A percentile compares a stretch with the other conserved stretches of the same genome.
These are phyloP conservation scores for Aspergillus nomiae DNA, from an alignment of 2,329 filamentous ascomycete genomes.

Conservation along the genomic window DNA sequence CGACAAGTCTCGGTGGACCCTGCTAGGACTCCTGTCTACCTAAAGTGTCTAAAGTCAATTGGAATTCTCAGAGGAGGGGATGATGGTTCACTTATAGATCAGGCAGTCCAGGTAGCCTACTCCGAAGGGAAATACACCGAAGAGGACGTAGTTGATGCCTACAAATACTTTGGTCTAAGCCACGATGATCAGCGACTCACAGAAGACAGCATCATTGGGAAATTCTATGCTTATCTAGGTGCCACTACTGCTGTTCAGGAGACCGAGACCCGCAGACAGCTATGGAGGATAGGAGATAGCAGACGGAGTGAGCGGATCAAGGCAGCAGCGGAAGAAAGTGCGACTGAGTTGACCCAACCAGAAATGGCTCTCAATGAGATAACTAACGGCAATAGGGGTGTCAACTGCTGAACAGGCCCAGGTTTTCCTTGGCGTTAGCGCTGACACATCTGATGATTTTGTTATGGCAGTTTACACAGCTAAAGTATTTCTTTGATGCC, in stretches of 20 bases:
- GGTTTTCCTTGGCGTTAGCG: slow-evolving; percentile 59
- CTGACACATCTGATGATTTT: slow-evolving; percentile 57
- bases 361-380: not conserved
- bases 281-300: slow-evolving; percentile 62
- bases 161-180: slow-evolving; percentile 60
- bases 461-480: slow-evolving; percentile 59
- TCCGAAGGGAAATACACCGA: slow-evolving; percentile 61
- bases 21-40: slow-evolving; percentile 59
- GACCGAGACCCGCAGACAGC: slow-evolving; percentile 56
- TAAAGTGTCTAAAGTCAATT: slow-evolving; percentile 66
- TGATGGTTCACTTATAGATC: slow-evolving; percentile 58
- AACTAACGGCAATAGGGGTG: slow-evolving; percentile 42
- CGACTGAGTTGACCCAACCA: slow-evolving; percentile 13
- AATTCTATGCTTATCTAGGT: slow-evolving; percentile 61
- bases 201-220: slow-evolving; percentile 64
- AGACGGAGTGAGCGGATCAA: slow-evolving; percentile 61
- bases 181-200: slow-evolving; percentile 47
- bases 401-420: slow-evolving; percentile 67
- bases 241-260: slow-evolving; percentile 55
- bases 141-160: slow-evolving; percentile 60
- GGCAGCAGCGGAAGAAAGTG: slow-evolving; percentile 58
- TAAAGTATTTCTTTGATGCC: slow-evolving; percentile 47
- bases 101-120: slow-evolving; percentile 59
- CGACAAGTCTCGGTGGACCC: slow-evolving; percentile 61
- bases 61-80: slow-evolving; percentile 51